Evolutionary conservation across 2,329 filamentous ascomycete species (phyloP), one percentile per base, ranked within the genome.

Genomic region (Kalaharituber pfeilii): DNA sequence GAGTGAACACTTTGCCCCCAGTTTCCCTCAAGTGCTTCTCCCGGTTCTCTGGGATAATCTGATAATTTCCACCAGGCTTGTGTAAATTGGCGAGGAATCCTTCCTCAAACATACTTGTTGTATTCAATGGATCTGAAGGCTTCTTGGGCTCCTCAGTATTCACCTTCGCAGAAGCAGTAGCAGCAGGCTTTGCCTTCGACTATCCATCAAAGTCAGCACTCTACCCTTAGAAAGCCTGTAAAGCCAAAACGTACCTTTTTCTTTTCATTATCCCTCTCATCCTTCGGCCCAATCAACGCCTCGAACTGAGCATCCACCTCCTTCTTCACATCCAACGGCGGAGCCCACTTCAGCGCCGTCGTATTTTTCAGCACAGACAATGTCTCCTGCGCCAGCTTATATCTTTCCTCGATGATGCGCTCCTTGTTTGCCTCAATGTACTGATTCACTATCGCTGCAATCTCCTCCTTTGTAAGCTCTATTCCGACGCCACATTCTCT

Each of bases 51-150:
- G 61, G 56, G 22, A 59, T 62, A 18, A 73, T 69, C 27, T 68
- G 63, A 51, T 69, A 65, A 56, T 62, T 57, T 75, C 76, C 45
- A 73, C 71, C 1, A 80, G 80, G 50, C 79, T 80, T 76, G 69
- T 81, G 85, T 27, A 88, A 82, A 3, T 82, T 78, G 51, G 75
- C 73, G 30, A 88, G 74, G 69, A 86, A 89, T 36, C 84, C 84
- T 64, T 80, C 76, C 70, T 85, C 84, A 73, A 88, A 89, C 77
- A 88, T 87, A 24, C 60, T 60, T 56, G 59, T 61, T 49, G 54
- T 60, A 57, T 54, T 56, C 59, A 59, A 60, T 53, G 62, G 56
- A 53, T 65, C 66, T 29, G 67, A 64, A 55, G 64, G 64, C 5
- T 63, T 59, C 54, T 68, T 68, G 13, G n/a, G 15, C 18, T 62